Percentiles rank a stretch among this genome's conserved stretches.
phyloP scores from a whole-genome alignment of 2,329 filamentous ascomycete genomes.

The Ceratocystis alfenasii region DNA sequence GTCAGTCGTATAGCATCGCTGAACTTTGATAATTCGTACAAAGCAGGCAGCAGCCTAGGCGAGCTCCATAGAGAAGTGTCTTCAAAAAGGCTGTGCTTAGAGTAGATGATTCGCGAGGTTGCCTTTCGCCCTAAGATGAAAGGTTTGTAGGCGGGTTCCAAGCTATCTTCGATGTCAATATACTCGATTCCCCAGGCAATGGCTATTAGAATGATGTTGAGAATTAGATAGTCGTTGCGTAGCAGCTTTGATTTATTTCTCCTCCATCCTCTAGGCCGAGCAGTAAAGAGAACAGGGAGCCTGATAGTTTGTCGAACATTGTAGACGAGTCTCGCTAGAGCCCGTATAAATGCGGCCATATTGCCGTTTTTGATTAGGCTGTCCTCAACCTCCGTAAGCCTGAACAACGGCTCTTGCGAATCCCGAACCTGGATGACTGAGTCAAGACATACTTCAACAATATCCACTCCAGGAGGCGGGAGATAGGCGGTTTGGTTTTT shows the following conservation, averaged over 20 bases:
- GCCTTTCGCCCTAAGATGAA: not conserved
- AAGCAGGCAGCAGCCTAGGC: not conserved
- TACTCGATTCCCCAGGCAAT: not conserved
- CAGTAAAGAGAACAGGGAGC: not conserved
- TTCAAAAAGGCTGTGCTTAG: not conserved
- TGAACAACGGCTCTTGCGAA: not conserved
- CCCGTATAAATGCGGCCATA: not conserved
- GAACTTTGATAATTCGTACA: not conserved
- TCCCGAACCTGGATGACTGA: not conserved
- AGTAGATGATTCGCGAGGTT: not conserved
- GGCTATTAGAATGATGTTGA: not conserved
- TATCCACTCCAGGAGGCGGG: not conserved
- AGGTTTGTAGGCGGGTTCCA: not conserved
- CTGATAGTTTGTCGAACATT: not conserved
- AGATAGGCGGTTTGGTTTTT: not conserved
- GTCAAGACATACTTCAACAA: not conserved
- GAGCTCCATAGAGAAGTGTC: no score
- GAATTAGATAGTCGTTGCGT: not conserved
- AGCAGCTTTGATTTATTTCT: not conserved
- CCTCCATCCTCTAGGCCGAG: not conserved
- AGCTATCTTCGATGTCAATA: not conserved
- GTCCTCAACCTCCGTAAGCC: not conserved
- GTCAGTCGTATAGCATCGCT: not conserved
- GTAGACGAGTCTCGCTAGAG: not conserved
- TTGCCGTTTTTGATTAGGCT: no score